phyloP scores from a whole-genome alignment of 192 early-diverging fungal species.

The Chytriomyces hyalinus region DNA sequence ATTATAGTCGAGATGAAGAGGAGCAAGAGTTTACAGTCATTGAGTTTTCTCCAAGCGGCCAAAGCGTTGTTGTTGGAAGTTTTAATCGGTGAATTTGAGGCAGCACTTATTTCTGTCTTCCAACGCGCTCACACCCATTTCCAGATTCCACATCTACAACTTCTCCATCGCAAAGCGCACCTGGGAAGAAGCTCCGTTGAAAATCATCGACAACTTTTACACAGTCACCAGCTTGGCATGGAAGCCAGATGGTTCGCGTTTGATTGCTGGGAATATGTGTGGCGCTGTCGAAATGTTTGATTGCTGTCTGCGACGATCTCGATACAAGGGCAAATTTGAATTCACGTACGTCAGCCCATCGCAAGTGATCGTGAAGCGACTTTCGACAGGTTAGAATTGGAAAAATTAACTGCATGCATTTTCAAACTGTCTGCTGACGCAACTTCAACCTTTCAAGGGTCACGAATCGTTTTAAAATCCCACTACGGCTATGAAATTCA shows the following conservation, averaged over 20 bases:
- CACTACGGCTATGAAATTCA: constrained; percentile 71
- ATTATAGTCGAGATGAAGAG: constrained; percentile 60
- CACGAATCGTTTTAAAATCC: constrained; percentile 68
- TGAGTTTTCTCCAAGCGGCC: constrained; percentile 61
- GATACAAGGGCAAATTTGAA: constrained; percentile 75
- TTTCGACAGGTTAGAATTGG: constrained; percentile 53
- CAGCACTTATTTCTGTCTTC: not conserved
- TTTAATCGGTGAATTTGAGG: constrained; percentile 45
- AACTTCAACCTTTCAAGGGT: constrained; percentile 37
- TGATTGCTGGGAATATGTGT: constrained; percentile 63
- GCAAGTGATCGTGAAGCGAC: constrained; percentile 72
- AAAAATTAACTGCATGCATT: not conserved
- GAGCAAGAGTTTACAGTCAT: constrained; percentile 61
- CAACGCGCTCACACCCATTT: not conserved
- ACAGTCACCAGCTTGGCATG: constrained; percentile 60
- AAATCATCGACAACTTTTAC: constrained; percentile 67
- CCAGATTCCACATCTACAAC: constrained; percentile 63
- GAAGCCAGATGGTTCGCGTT: constrained; percentile 68
- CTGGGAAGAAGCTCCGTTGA: constrained; percentile 65
- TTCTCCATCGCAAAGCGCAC: constrained; percentile 45
- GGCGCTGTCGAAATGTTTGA: constrained; percentile 69
- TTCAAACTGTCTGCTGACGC: not conserved
- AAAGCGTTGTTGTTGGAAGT: constrained; percentile 64
- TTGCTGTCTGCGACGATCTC: constrained; percentile 65
- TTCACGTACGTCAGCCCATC: constrained; percentile 69